These are phyloP conservation scores for Coelastrella sp. DNA, from an alignment of 139 green algal species.

Conservation along the genomic window DNA sequence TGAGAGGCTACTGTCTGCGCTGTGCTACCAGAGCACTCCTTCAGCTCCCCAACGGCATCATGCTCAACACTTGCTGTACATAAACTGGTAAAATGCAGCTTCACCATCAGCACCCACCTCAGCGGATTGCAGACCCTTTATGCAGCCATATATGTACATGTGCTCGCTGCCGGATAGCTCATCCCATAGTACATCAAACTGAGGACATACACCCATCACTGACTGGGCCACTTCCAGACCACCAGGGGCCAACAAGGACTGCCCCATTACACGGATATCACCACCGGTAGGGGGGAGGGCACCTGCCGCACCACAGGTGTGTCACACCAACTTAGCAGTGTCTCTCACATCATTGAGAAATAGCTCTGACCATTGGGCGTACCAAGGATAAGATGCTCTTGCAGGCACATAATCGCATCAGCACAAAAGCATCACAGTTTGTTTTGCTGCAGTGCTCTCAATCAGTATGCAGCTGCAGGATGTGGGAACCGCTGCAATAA, in stretches of 20 bases:
- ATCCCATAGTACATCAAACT: constrained; percentile 92
- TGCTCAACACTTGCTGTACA: no score
- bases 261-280: constrained; percentile 80
- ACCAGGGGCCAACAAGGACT: constrained; percentile 58
- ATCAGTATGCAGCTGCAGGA: not conserved
- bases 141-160: constrained; percentile 64
- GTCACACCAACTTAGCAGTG: not conserved
- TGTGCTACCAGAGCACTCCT: no score
- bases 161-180: constrained; percentile 76
- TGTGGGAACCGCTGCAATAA: not conserved
- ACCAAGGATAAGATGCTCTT: no score
- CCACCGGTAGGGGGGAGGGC: constrained; percentile 71
- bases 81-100: no score
- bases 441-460: no score
- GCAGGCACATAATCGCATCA: no score
- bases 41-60: not conserved
- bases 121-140: constrained; percentile 55
- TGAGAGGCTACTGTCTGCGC: no score
- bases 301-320: constrained; percentile 53
- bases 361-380: no score
- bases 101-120: constrained; percentile 2
- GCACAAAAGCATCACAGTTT: no score
- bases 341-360: no score
- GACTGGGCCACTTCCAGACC: constrained; percentile 50
- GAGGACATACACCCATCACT: constrained; percentile 83